A percentile compares a stretch with the other conserved stretches of the same genome.
phyloP scores from a whole-genome alignment of 352 stramenopile genomes.

The Phytophthora europaea region DNA sequence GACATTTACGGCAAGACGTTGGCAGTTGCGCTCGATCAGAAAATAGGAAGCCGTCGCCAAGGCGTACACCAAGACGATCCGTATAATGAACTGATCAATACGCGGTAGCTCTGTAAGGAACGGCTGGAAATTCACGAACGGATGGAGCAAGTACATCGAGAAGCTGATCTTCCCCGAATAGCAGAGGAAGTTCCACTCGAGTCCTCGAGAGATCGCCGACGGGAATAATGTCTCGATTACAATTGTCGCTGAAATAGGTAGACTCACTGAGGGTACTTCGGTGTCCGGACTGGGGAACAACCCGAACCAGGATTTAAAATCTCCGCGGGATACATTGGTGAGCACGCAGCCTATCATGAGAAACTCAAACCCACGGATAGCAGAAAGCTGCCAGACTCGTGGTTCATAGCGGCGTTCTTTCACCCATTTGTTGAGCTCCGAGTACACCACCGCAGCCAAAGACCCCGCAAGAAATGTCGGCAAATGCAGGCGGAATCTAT shows the following conservation, averaged over 20 bases:
- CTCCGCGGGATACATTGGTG: neutral
- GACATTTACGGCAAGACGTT: neutral
- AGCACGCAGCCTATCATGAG: neutral
- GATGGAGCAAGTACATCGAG: conserved; percentile 52
- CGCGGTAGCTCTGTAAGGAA: neutral
- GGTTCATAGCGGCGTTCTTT: conserved; percentile 6
- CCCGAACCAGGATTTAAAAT: neutral
- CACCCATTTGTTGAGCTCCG: conserved; percentile 7
- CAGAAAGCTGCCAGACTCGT: neutral
- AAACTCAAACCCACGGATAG: neutral
- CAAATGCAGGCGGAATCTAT: conserved; percentile 11
- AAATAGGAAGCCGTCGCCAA: conserved; percentile 10
- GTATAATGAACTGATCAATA: conserved; percentile 14
- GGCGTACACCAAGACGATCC: conserved; percentile 14
- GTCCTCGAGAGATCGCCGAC: conserved; percentile 24
- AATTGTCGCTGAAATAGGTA: neutral
- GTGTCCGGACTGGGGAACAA: neutral
- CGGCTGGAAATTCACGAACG: conserved; percentile 23
- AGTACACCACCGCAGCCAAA: conserved; percentile 8
- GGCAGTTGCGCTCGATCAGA: neutral
- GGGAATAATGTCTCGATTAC: conserved; percentile 18
- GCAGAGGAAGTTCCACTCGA: conserved; percentile 46
- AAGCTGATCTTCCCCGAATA: conserved; percentile 55
- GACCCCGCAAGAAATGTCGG: conserved; percentile 18
- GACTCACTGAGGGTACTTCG: neutral